Conservation (phyloP, 805 yeast genomes). For the Phaffomyces opuntiae region DNA sequence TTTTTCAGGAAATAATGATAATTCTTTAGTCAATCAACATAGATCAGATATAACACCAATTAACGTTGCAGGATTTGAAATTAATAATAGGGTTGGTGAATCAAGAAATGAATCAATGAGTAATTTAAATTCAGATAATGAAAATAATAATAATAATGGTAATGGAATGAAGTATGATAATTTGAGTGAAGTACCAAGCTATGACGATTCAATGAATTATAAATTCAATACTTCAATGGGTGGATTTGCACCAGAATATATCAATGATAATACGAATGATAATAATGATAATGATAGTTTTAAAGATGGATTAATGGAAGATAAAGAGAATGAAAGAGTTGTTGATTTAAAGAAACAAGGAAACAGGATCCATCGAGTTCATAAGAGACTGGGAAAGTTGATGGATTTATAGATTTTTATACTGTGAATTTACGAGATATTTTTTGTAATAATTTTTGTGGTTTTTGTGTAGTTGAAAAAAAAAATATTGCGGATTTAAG, state of each 20-base stretch:
- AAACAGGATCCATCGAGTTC: background rate
- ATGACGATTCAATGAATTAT: constrained; percentile 60
- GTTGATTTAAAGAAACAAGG: too few relatives aligned
- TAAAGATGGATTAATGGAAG: too few relatives aligned
- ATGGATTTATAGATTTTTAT: background rate
- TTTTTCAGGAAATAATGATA: constrained; percentile 14
- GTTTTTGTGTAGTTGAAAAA: too few relatives aligned
- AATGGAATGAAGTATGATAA: constrained; percentile 12
- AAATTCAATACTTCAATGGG: constrained; percentile 30
- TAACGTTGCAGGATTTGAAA: constrained; percentile 3
- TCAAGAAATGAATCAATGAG: background rate
- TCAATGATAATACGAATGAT: background rate
- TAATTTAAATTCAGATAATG: too few relatives aligned
- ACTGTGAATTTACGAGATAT: too few relatives aligned
- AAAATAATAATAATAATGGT: background rate
- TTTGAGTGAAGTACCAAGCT: constrained; percentile 67
- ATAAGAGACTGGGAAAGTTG: background rate
- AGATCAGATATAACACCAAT: background rate
- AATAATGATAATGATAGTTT: too few relatives aligned
- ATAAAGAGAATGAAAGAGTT: background rate
- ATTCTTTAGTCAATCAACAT: background rate
- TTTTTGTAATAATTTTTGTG: too few relatives aligned
- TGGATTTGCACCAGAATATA: constrained; percentile 55
- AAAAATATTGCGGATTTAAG: too few relatives aligned
- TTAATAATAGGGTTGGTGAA: background rate